These are phyloP conservation scores for Acarospora socialis DNA, from an alignment of 2,329 filamentous ascomycete species.

Conservation along the genomic window DNA sequence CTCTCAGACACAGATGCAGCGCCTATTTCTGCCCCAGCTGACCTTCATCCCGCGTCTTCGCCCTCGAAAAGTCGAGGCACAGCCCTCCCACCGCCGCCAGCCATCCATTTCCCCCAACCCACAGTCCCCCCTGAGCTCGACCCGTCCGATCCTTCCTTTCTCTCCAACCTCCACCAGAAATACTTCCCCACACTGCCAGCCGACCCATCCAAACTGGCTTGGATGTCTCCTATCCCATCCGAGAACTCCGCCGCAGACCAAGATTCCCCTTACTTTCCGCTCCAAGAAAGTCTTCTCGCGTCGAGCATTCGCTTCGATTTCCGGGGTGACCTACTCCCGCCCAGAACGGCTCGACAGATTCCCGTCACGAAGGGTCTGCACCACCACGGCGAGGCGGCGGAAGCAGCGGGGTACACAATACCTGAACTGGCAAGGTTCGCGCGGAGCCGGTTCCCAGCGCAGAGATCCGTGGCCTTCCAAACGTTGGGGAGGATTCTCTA, in stretches of 20 bases:
- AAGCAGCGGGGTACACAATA: constrained; percentile 88
- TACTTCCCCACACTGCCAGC: constrained; percentile 84
- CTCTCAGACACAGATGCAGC: constrained; percentile 21
- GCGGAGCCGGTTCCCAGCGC: constrained; percentile 67
- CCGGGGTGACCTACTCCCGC: constrained; percentile 63
- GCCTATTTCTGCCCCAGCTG: constrained; percentile 22
- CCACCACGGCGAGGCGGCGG: constrained; percentile 83
- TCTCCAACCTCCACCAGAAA: constrained; percentile 70
- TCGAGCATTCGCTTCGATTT: constrained; percentile 82
- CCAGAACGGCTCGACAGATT: constrained; percentile 56
- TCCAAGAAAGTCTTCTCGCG: constrained; percentile 51
- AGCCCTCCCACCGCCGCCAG: constrained; percentile 23
- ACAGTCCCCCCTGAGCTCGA: constrained; percentile 57
- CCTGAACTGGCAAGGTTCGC: constrained; percentile 70
- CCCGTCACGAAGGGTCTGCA: constrained; percentile 71
- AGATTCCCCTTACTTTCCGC: constrained; percentile 69
- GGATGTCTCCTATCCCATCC: constrained; percentile 67
- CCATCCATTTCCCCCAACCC: constrained; percentile 29
- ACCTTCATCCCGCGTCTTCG: constrained; percentile 26
- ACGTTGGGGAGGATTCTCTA: constrained; percentile 77
- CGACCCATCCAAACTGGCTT: constrained; percentile 73
- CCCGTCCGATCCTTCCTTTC: constrained; percentile 68
- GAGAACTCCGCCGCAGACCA: constrained; percentile 49
- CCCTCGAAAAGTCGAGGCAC: too few relatives aligned
- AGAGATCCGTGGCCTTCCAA: constrained; percentile 84